Evolutionary conservation across 768 basidiomycete species (phyloP).

Genomic region (Gymnopilus dilepis): DNA sequence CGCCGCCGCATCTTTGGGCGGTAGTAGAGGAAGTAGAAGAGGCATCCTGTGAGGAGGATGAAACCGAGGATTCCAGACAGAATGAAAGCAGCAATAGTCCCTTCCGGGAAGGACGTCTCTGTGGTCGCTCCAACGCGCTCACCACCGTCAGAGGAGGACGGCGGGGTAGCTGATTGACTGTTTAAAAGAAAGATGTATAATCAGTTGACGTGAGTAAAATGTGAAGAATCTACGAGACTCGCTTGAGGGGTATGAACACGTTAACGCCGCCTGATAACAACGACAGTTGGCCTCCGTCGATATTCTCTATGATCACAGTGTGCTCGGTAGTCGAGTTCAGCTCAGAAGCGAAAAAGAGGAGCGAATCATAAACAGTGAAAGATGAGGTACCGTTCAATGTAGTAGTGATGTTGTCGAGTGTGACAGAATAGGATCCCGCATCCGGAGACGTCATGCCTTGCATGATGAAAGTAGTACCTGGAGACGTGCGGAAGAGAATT

Average conservation of each 20-base stretch:
- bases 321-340: conserved; percentile 58
- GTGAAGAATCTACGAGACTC: conserved; percentile 27
- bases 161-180: conserved; percentile 6
- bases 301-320: conserved; percentile 59
- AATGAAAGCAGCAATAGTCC: conserved; percentile 70
- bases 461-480: conserved; percentile 68
- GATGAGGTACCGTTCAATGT: conserved; percentile 59
- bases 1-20: conserved; percentile 49
- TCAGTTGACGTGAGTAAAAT: conserved; percentile 17
- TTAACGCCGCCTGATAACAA: conserved; percentile 56
- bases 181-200: background rate
- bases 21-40: conserved; percentile 51
- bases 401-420: conserved; percentile 42
- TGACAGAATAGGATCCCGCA: conserved; percentile 64
- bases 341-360: conserved; percentile 69
- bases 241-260: conserved; percentile 43
- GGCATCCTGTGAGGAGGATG: conserved; percentile 43
- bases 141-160: conserved; percentile 13
- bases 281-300: conserved; percentile 55
- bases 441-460: conserved; percentile 62
- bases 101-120: conserved; percentile 42
- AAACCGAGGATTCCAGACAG: conserved; percentile 61
- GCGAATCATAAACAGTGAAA: conserved; percentile 52
- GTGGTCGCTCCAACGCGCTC: conserved; percentile 27
- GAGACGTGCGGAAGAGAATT: background rate